Evolutionary conservation across 345 rosid species (phyloP).

Genomic region (Salix arbutifolia): DNA sequence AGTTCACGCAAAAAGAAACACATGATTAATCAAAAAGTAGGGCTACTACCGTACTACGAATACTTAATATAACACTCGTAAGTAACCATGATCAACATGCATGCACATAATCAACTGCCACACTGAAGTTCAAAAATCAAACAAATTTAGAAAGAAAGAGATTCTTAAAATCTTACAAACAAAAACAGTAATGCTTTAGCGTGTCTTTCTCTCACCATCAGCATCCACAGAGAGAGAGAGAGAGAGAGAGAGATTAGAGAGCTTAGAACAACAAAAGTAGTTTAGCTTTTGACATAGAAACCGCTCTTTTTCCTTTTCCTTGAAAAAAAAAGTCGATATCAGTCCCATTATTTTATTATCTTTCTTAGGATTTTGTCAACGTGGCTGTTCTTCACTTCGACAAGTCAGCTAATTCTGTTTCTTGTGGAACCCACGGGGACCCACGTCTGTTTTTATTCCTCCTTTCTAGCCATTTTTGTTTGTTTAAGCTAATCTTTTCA

Average conservation of each 20-base stretch:
- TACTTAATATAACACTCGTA: neutral
- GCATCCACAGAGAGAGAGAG: neutral
- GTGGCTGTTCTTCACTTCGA: neutral
- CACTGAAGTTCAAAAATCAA: neutral
- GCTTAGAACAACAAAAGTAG: slow-evolving; percentile 25
- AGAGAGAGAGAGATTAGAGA: neutral
- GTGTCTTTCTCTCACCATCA: neutral
- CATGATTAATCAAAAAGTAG: neutral
- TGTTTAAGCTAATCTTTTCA: neutral
- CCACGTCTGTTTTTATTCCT: slow-evolving; percentile 5
- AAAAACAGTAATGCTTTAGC: no score
- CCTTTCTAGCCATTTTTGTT: neutral
- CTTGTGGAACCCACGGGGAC: neutral
- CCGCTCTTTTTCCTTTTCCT: slow-evolving; percentile 19
- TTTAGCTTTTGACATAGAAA: slow-evolving; percentile 33
- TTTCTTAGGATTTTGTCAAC: neutral
- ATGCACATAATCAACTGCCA: neutral
- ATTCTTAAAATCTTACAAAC: neutral
- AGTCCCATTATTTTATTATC: slow-evolving; percentile 1
- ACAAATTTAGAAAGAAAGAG: neutral
- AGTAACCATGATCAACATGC: neutral
- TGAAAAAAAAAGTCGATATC: neutral
- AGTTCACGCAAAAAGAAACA: neutral
- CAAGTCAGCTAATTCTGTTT: slow-evolving; percentile 3
- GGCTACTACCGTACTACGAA: neutral